These are phyloP conservation scores for Trametes sanguinea DNA, from an alignment of 768 basidiomycete genomes.

Conservation along the genomic window DNA sequence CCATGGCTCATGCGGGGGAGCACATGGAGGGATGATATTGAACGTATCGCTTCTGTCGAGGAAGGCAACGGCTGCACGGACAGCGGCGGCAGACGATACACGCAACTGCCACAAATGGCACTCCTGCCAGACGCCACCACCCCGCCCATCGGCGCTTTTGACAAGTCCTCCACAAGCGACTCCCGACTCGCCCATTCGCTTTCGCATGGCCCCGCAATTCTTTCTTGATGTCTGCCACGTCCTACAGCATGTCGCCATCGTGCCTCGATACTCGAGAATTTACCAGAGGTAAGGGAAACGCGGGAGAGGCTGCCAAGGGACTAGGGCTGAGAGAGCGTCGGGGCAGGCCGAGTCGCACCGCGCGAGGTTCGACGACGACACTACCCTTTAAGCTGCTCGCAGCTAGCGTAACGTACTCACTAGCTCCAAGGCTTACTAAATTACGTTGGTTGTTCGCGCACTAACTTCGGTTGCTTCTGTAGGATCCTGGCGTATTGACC, in stretches of 20 bases:
- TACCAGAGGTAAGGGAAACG: neutral
- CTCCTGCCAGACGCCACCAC: neutral
- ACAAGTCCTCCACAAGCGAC: neutral
- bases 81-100: neutral
- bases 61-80: neutral
- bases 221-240: neutral
- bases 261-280: neutral
- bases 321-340: neutral
- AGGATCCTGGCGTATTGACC: neutral
- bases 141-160: neutral
- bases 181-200: neutral
- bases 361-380: neutral
- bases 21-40: neutral
- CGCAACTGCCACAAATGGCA: neutral
- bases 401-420: neutral
- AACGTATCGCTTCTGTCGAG: neutral
- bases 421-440: slow-evolving; percentile 3
- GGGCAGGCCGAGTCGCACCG: neutral
- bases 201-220: slow-evolving; percentile 2
- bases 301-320: neutral
- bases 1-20: slow-evolving; percentile 1
- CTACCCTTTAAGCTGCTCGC: slow-evolving; percentile 5
- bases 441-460: slow-evolving; percentile 7
- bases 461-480: slow-evolving; percentile 7
- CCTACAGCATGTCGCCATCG: neutral